Evolutionary conservation across 306 rosid species (phyloP).

Genomic region (Myrica gale): DNA sequence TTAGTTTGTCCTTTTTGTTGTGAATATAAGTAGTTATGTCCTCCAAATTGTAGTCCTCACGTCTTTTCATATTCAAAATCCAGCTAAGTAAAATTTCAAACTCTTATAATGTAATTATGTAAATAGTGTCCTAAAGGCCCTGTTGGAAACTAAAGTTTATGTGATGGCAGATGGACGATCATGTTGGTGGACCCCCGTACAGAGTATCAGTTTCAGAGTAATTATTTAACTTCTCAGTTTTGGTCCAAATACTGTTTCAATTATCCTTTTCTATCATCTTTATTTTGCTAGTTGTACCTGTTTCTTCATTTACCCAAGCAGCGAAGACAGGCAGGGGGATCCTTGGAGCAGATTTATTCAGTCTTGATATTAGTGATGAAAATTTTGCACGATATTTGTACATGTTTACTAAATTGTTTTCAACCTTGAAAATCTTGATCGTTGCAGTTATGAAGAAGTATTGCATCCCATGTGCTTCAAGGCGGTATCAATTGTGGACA

Average conservation of each 20-base stretch:
- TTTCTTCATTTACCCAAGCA: too few species aligned
- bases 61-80: not conserved
- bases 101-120: not conserved
- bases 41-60: not conserved
- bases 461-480: conserved; percentile 43
- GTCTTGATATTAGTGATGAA: not conserved
- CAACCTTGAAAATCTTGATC: not conserved
- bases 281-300: not conserved
- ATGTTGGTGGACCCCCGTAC: conserved; percentile 47
- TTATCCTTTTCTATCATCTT: too few species aligned
- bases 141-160: conserved; percentile 6
- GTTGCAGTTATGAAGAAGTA: conserved; percentile 41
- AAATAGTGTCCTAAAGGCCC: conserved; percentile 4
- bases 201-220: conserved; percentile 45
- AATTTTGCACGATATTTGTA: not conserved
- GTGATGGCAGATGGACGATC: conserved; percentile 31
- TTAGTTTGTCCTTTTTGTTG: not conserved
- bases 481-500: conserved; percentile 35
- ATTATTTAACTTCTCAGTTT: conserved; percentile 10
- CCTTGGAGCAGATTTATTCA: not conserved
- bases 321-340: too few species aligned
- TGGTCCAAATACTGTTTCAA: not conserved
- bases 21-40: not conserved
- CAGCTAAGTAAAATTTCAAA: not conserved
- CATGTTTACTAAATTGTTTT: not conserved